Evolutionary conservation across 2,329 filamentous ascomycete genomes (phyloP).

Genomic region (Fusarium torulosum): DNA sequence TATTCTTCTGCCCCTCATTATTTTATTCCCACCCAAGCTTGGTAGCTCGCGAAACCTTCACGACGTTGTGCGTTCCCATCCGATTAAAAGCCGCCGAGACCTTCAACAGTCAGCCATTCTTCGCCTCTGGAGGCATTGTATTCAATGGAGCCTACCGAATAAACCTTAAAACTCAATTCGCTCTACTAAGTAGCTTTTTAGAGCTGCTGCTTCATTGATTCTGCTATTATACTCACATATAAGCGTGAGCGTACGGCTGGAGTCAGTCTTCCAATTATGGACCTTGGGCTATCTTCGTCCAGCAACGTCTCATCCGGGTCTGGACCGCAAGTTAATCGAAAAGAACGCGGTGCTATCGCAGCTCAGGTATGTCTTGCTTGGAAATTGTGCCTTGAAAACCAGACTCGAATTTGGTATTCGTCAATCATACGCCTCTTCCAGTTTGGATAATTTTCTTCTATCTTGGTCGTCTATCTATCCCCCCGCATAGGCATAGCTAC

Average conservation of each 20-base stretch:
- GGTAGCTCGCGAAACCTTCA: slow-evolving; percentile 30
- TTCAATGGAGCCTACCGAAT: slow-evolving; percentile 44
- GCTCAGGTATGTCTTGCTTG: slow-evolving; percentile 51
- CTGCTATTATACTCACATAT: slow-evolving; percentile 34
- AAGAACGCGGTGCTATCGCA: slow-evolving; percentile 57
- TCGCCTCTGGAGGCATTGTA: slow-evolving; percentile 19
- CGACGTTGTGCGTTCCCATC: slow-evolving; percentile 24
- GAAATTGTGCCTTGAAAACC: not conserved
- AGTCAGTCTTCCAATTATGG: slow-evolving; percentile 43
- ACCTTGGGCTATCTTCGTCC: slow-evolving; percentile 44
- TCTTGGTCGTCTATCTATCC: not conserved
- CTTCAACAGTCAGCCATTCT: slow-evolving; percentile 30
- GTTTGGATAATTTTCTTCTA: not conserved
- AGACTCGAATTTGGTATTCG: not conserved
- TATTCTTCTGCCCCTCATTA: slow-evolving; percentile 36
- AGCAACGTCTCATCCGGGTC: slow-evolving; percentile 53
- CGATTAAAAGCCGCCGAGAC: slow-evolving; percentile 19
- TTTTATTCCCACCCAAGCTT: slow-evolving; percentile 38
- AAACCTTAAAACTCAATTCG: slow-evolving; percentile 27
- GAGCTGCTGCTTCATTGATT: slow-evolving; percentile 36
- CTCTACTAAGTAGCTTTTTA: slow-evolving; percentile 45
- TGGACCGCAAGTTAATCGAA: slow-evolving; percentile 51
- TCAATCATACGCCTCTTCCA: not conserved
- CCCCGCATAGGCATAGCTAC: not conserved
- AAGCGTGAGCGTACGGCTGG: slow-evolving; percentile 38